Evolutionary conservation across 768 basidiomycete genomes (phyloP), one percentile per base, ranked within the genome.

Genomic region (Kwoniella sp.): DNA sequence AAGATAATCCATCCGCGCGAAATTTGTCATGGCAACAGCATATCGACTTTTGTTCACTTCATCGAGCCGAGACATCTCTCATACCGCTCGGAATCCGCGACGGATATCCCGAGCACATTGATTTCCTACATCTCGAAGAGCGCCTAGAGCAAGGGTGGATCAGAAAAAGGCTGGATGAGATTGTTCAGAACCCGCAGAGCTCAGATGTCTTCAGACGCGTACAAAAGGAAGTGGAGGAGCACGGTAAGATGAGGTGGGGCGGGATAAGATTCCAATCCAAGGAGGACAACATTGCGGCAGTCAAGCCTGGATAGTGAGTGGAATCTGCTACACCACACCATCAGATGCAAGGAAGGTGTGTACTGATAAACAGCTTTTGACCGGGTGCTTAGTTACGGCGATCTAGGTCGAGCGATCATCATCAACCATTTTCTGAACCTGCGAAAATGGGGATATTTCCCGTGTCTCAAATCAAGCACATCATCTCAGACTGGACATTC

Each of bases 321-420:
- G 25, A 4, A 28, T 2, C 8, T 51, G 23, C 23, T 2, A 8
- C 4, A n/a, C n/a, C 15, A 20, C 41, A 11, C 34, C 13, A 5
- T 5, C 34, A 5, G 34, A 5, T 3, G 22, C 30, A 34, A 4
- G 31, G 54, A 55, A 31, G 29, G 13, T 28, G 47, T 15, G 0
- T 17, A 26, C 29, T 38, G 7, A 9, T 52, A 23, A 28, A 17
- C 37, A 8, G 12, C 8, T n/a, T n/a, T n/a, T n/a, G n/a, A n/a
- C n/a, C n/a, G n/a, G n/a, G n/a, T n/a, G n/a, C n/a, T n/a, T 23
- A 76, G 77, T 51, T 78, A 75, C 55, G 77, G 77, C 3, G 61
- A 62, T 2, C 48, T 72, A 11, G 77, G 77, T 3, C 48, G 60
- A 60, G 22, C 28, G 8, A 61, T 78, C 51, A 47, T 78, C 22